Base-by-base conservation (phyloP, 2,329 filamentous ascomycete genomes). In the Neopestalotiopsis sp. region DNA sequence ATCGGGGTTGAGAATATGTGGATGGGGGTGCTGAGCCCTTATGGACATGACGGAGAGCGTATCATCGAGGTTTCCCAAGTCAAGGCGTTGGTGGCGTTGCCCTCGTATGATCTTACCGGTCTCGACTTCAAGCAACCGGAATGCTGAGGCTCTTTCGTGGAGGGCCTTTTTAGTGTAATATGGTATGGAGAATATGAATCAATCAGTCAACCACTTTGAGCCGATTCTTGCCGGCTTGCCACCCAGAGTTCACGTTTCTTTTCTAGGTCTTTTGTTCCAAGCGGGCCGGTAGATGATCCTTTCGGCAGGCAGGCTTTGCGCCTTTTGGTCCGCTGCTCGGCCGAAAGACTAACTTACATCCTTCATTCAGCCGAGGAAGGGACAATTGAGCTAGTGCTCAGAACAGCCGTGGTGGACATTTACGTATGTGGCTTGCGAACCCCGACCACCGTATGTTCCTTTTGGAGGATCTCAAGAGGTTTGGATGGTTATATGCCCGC, bases 1-100 rank as follows among this genome's bases (percentile, higher is more conserved):
- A 69, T 57, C 32, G 68, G 38, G 73, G 67, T 5, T 73, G 68
- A 66, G 32, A 58, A 6, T 56, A 34, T 59, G 13, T 17, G 13
- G 7, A 5, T 14, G 24, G 14, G 12, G 4, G 24, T 30, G 3
- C 13, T 17, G 57, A 30, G 12, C 13, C 30, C 24, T 24, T 12
- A 30, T 34, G 24, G 10, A 34, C 13, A 34, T 17, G 13, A 32
- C 30, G 14, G 57, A 17, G 3, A 9, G 30, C 1, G 14, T 13
- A 13, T 59, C 57, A n/a, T 52, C 45, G 45, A 52, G 45, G 45
- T 2, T n/a, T 52, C 17, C 17, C 45, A n/a, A 17, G 45, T 20
- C 20, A 20, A 9, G 45, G 45, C n/a, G 45, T 52, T 24, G 45
- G 45, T 52, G 17, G 45, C 45, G 45, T 52, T 52, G 3, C n/a